Evolutionary conservation across 768 basidiomycete species (phyloP).

Genomic region (Myochromella boudieri): DNA sequence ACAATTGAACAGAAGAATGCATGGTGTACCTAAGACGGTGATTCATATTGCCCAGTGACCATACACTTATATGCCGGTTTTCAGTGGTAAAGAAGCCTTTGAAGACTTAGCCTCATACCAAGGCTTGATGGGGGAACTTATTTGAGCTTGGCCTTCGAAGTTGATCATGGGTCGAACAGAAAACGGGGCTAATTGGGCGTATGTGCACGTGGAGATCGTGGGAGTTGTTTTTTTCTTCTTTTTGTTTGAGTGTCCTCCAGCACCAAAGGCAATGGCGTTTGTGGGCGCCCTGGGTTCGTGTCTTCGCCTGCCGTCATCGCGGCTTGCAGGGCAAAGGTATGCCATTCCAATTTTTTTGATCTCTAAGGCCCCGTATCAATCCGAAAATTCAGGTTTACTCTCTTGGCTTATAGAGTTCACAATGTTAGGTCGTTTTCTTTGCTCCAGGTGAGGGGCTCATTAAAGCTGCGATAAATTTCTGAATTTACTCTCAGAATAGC

Average conservation of each 20-base stretch:
- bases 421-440: conserved; percentile 21
- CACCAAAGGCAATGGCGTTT: conserved; percentile 15
- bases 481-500: conserved; percentile 13
- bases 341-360: not conserved
- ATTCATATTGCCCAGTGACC: conserved; percentile 14
- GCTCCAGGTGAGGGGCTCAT: conserved; percentile 17
- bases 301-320: conserved; percentile 10
- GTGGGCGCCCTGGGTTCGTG: conserved; percentile 16
- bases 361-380: conserved; percentile 12
- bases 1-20: not conserved
- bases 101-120: not conserved
- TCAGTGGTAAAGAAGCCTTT: not conserved
- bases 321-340: conserved; percentile 16
- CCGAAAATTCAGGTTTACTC: not conserved
- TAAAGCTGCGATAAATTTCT: conserved; percentile 3
- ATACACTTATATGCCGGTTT: not conserved
- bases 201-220: conserved; percentile 11
- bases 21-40: conserved; percentile 11
- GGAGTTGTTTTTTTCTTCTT: conserved; percentile 5
- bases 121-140: too few species aligned
- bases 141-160: too few species aligned
- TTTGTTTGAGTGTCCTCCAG: not conserved
- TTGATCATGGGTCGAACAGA: too few species aligned
- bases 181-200: too few species aligned
- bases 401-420: too few species aligned